Evolutionary conservation across 2,329 filamentous ascomycete species (phyloP).

Genomic region (Stenocarpella maydis): DNA sequence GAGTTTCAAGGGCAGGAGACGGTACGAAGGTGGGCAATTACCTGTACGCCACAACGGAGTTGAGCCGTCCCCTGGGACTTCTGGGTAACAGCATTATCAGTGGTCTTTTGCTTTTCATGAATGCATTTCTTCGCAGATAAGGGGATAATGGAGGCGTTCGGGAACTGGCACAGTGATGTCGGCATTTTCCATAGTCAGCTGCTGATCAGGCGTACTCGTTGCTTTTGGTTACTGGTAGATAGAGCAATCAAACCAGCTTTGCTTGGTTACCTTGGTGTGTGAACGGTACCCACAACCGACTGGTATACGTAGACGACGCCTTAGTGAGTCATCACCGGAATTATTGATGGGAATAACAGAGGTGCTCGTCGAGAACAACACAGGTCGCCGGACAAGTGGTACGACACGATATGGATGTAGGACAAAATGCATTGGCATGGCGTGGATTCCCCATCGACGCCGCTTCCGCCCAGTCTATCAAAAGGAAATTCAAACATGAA

Average conservation of each 20-base stretch:
- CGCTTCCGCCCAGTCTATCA: conserved; percentile 42
- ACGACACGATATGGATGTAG: not conserved
- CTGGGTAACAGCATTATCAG: conserved; percentile 23
- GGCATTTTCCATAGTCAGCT: not conserved
- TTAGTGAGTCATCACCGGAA: not conserved
- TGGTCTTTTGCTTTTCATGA: conserved; percentile 21
- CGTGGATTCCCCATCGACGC: conserved; percentile 38
- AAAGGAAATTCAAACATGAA: conserved; percentile 32
- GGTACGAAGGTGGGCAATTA: not conserved
- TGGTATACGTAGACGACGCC: not conserved
- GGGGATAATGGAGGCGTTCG: conserved; percentile 11
- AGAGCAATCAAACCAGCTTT: conserved; percentile 4
- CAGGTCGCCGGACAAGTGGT: not conserved
- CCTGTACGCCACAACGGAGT: conserved; percentile 16
- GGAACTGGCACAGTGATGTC: not conserved
- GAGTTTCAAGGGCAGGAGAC: conserved; percentile 24
- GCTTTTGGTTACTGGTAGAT: conserved; percentile 14
- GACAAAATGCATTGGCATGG: conserved; percentile 35
- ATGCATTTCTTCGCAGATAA: conserved; percentile 11
- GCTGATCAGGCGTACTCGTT: not conserved
- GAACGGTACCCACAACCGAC: not conserved
- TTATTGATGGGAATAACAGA: no score
- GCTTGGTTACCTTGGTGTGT: not conserved
- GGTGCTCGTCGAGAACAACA: not conserved
- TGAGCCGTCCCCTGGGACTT: not conserved